Evolutionary conservation across 2,329 filamentous ascomycete genomes (phyloP), one percentile per base, ranked within the genome.

Genomic region (Aphanoascus verrucosus): DNA sequence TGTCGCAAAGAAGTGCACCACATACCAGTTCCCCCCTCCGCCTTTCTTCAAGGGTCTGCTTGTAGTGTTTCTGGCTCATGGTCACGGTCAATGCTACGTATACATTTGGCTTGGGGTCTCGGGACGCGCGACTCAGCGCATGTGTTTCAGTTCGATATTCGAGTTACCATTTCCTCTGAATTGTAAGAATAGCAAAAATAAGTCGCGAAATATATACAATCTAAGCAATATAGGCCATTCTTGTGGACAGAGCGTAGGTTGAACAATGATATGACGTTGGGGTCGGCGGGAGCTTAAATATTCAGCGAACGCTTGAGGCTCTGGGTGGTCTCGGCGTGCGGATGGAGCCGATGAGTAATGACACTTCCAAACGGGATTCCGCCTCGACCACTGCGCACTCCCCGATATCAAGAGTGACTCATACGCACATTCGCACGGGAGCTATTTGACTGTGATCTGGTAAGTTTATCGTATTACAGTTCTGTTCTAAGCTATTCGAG

Each of bases 1-100:
- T 23, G 15, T 12, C 31, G 8, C 15, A 43, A 23, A 12, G 2
- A 56, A 37, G 52, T 49, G 47, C 19, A 35, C 41, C 11, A 63
- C 79, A 56, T 79, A 91, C 88, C 57, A 86, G 82, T 73, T 96
- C 90, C 61, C 89, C 89, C 72, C 87, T 88, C 61, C 88, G 84
- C 69, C 86, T 81, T 71, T 95, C 90, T 64, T 88, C 83, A 40
- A 81, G 78, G 55, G 83, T 79, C 64, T 83, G 78, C 68, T 84
- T 86, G 67, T 61, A 72, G 62, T 62, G 62, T 51, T 62, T 58
- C 12, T 64, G 61, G 34, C 67, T 65, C 70, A 72, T 73, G 47
- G 14, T 53, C 19, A 20, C 11, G 28, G 37, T 46, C 23, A 51
- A 37, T 41, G 47, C 31, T 23, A 45, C 38, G 8, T 11, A n/a